Evolutionary conservation across 2,329 filamentous ascomycete species (phyloP).

Genomic region (Penicillium decumbens): DNA sequence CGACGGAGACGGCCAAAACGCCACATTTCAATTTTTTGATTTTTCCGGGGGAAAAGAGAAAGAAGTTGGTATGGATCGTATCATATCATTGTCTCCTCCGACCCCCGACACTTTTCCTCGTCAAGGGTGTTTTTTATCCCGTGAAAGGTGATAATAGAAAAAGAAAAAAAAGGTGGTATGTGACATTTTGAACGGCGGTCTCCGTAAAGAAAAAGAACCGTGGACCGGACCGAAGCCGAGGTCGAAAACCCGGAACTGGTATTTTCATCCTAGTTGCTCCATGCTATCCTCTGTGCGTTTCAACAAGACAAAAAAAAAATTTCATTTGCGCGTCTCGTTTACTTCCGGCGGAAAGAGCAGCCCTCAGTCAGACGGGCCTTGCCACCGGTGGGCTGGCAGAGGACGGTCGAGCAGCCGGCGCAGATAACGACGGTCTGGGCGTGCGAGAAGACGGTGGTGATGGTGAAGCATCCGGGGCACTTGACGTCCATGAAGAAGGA

Average conservation of each 20-base stretch:
- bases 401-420: slow-evolving; percentile 98
- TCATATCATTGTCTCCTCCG: slow-evolving; percentile 18
- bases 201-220: slow-evolving; percentile 8
- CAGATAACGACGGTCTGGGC: slow-evolving; percentile 99
- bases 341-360: slow-evolving; percentile 99
- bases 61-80: slow-evolving; percentile 20
- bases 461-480: slow-evolving; percentile 99
- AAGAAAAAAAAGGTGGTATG: slow-evolving; percentile 24
- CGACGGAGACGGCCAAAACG: slow-evolving; percentile 26
- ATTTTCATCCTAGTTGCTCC: slow-evolving; percentile 30
- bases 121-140: slow-evolving; percentile 6
- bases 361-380: slow-evolving; percentile 99
- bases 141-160: slow-evolving; percentile 5
- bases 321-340: slow-evolving; percentile 45
- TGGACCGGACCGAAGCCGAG: slow-evolving; percentile 20
- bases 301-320: slow-evolving; percentile 28
- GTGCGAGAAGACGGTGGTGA: slow-evolving; percentile 99
- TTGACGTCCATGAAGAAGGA: slow-evolving; percentile 99
- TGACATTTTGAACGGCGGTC: slow-evolving; percentile 25
- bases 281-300: slow-evolving; percentile 29
- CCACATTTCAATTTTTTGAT: slow-evolving; percentile 37
- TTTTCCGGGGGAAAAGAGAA: slow-evolving; percentile 9
- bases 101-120: slow-evolving; percentile 2
- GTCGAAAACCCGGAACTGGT: slow-evolving; percentile 26
- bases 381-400: slow-evolving; percentile 98